A percentile compares a stretch with the other conserved stretches of the same genome.
These are phyloP conservation scores for Fusarium udum DNA, from an alignment of 2,329 filamentous ascomycete genomes.

Conservation along the genomic window DNA sequence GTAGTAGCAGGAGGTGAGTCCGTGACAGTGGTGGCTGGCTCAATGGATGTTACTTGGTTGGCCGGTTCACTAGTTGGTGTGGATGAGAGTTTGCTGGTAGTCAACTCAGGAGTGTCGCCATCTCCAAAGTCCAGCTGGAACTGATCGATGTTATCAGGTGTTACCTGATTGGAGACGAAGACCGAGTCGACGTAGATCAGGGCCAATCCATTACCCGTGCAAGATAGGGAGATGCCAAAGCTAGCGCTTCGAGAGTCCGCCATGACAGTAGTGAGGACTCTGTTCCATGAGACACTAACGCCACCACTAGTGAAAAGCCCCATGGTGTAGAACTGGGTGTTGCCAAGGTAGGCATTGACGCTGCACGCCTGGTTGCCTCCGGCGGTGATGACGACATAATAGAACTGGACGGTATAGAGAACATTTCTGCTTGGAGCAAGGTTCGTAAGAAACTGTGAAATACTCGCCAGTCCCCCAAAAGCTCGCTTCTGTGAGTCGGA, in stretches of 20 bases:
- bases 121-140: slow-evolving; percentile 9
- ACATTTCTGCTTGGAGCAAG: not conserved
- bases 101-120: not conserved
- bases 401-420: slow-evolving; percentile 25
- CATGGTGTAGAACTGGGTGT: not conserved
- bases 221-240: slow-evolving; percentile 12
- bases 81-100: too few relatives aligned
- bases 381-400: not conserved
- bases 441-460: not conserved
- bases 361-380: not conserved
- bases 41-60: not conserved
- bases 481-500: not conserved
- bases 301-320: not conserved
- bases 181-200: slow-evolving; percentile 13
- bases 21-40: not conserved
- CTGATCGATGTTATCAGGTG: slow-evolving; percentile 1
- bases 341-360: not conserved
- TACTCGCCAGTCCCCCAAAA: not conserved
- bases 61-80: not conserved
- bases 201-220: not conserved
- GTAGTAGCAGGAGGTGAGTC: not conserved
- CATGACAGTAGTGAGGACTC: slow-evolving; percentile 2
- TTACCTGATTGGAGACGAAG: slow-evolving; percentile 23
- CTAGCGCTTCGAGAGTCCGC: not conserved
- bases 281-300: not conserved